phyloP scores from a whole-genome alignment of 2,329 filamentous ascomycete genomes.

The Grosmannia penicillata region DNA sequence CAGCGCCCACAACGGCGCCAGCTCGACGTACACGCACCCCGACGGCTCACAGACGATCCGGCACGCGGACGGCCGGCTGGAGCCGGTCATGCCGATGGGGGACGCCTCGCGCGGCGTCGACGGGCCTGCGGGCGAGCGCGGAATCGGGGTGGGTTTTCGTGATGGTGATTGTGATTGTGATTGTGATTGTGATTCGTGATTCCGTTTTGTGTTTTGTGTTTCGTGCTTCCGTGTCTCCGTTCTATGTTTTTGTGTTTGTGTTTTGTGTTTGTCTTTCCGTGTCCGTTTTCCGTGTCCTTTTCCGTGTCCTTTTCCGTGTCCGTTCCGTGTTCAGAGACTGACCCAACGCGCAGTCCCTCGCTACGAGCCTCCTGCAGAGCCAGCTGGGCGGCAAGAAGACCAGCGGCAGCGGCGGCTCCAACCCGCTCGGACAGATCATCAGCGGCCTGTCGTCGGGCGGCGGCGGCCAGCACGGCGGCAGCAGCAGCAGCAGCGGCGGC shows the following conservation, averaged over 20 bases:
- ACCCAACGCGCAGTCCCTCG: constrained; percentile 33
- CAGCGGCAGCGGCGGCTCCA: constrained; percentile 21
- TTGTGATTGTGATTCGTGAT: not conserved
- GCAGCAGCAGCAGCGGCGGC: constrained; percentile 21
- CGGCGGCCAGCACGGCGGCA: constrained; percentile 15
- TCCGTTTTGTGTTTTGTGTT: not conserved
- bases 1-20: constrained; percentile 10
- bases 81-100: constrained; percentile 36
- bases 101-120: constrained; percentile 24
- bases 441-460: constrained; percentile 23
- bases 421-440: constrained; percentile 30
- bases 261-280: not conserved
- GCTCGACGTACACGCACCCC: constrained; percentile 39
- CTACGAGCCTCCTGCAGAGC: constrained; percentile 39
- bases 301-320: not conserved
- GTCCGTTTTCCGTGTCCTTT: not conserved
- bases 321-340: not conserved
- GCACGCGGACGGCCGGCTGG: constrained; percentile 44
- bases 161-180: not conserved
- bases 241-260: not conserved
- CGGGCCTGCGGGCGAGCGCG: constrained; percentile 31
- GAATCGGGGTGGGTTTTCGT: constrained; percentile 46
- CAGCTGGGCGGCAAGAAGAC: constrained; percentile 26
- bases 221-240: too few species aligned
- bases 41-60: constrained; percentile 48